Evolutionary conservation across 2,329 filamentous ascomycete genomes (phyloP), one percentile per base, ranked within the genome.

Genomic region (Chalara sp.): DNA sequence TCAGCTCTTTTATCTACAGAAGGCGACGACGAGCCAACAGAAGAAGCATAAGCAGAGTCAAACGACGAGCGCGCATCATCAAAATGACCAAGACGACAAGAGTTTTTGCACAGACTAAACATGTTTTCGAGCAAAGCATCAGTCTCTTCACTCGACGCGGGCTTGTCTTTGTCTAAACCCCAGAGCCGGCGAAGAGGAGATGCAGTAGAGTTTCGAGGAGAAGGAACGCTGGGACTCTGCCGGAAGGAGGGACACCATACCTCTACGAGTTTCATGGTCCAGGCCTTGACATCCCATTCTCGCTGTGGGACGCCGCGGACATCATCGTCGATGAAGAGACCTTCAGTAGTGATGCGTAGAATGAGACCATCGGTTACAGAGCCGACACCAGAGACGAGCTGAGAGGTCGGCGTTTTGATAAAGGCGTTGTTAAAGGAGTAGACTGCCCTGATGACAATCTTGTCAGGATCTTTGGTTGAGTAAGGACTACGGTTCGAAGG

Each of bases 251-350:
- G 81, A 66, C 85, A 90, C 81, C 86, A 89, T 74, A 93, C 84
- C 79, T 97, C 93, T 68, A 95, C 83, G 58, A 86, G 74, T 72
- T 95, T 96, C 70, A 99, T 80, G 42, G 90, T 96, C 93, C 93
- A 97, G 30, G 92, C 91, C 70, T 97, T 97, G 65, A 97, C 83
- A 67, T 99, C 93, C 93, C 93, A 99, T 71, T 99, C 93, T 53
- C 93, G 83, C 70, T 97, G 90, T n/a, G 89, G 84, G 12, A 96
- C 89, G 55, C 84, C 83, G 43, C 91, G 84, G 48, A 96, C 81
- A 67, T 97, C 93, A 67, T 99, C 93, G 67, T 99, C 93, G 64
- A 99, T 93, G 70, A 97, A 97, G 49, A 97, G 78, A 13, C 93
- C 93, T 67, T 96, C 92, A 1, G 89, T 95, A 8, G 89, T 92